Conservation (phyloP, 768 basidiomycete species). For the Leccinum arenicola region DNA sequence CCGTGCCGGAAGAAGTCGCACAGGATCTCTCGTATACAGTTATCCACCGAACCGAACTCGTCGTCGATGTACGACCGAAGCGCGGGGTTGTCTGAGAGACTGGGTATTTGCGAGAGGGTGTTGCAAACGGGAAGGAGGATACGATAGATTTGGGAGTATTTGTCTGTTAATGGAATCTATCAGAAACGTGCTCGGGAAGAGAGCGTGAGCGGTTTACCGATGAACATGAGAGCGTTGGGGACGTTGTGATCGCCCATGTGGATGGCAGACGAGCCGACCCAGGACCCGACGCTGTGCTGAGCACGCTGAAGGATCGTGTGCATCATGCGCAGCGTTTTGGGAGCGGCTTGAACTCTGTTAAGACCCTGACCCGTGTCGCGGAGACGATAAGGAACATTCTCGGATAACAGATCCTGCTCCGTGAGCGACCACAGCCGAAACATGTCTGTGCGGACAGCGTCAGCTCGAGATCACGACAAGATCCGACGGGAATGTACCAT, state of each 20-base stretch:
- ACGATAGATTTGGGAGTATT: constrained; percentile 89
- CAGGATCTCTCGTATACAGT: constrained; percentile 66
- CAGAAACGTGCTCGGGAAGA: not conserved
- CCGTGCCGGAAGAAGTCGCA: constrained; percentile 86
- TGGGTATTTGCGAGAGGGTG: constrained; percentile 68
- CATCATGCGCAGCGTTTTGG: constrained; percentile 91
- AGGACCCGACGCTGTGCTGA: constrained; percentile 74
- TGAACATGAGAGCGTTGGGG: constrained; percentile 73
- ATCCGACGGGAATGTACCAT: constrained; percentile 46
- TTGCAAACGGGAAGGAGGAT: constrained; percentile 87
- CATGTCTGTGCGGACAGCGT: constrained; percentile 56
- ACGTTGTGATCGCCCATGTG: constrained; percentile 83
- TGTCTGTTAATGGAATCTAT: constrained; percentile 43
- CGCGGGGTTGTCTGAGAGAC: constrained; percentile 64
- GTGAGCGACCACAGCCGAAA: constrained; percentile 83
- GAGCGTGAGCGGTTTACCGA: constrained; percentile 39
- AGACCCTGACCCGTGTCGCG: constrained; percentile 90
- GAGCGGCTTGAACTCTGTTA: constrained; percentile 83
- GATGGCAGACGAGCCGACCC: constrained; percentile 85
- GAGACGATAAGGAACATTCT: constrained; percentile 70
- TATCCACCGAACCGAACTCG: constrained; percentile 78
- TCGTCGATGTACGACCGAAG: constrained; percentile 73
- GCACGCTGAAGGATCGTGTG: constrained; percentile 82
- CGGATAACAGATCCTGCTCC: constrained; percentile 78
- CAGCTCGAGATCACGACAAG: not conserved